Evolutionary conservation across 257 asterid genomes (phyloP), one percentile per base, ranked within the genome.

Genomic region (Craterostigma plantagineum): DNA sequence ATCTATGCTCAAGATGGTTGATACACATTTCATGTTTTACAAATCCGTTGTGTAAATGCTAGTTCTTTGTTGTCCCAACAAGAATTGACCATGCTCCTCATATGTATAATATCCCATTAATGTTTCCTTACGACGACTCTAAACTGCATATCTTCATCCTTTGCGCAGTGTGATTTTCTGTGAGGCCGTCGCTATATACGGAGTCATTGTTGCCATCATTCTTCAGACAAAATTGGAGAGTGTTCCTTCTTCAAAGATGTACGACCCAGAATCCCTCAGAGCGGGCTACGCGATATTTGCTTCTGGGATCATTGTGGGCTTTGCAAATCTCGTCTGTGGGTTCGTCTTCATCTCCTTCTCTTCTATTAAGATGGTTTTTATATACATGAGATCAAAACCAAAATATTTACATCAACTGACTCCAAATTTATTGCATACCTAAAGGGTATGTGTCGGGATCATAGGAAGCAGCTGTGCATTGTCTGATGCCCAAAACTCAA

Each of bases 221-320:
- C 99, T 90, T 60, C 99, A 90, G 70, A 90, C 99, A 33, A 90
- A 90, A 76, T 73, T 90, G 48, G 92, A 83, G 70, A 79, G 71
- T 70, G 99, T 90, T 16, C 84, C 99, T 40, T 9, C 73, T 36
- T 61, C 83, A 7, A 72, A 57, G 65, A 71, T 83, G 13, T 64
- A 79, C 49, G 93, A 69, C 36, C 67, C 95, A 10, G 99, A 90
- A 57, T 79, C 99, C 64, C 71, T 90, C 16, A 71, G 95, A 63
- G 99, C 99, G 45, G 99, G 99, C 51, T 90, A 90, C 52, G 90
- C 99, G 36, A 90, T 90, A 65, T 90, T 90, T 69, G 95, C 99
- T 34, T 90, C 99, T 16, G 95, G 99, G 44, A 70, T 90, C 33
- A 90, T 90, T 17, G 99, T 90, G 53, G 99, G 99, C 54, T 90